Percentiles rank a stretch among this genome's conserved stretches.
Evolutionary conservation across 208 protist genomes (phyloP).

Genomic region (Wallacemonas sp.): DNA sequence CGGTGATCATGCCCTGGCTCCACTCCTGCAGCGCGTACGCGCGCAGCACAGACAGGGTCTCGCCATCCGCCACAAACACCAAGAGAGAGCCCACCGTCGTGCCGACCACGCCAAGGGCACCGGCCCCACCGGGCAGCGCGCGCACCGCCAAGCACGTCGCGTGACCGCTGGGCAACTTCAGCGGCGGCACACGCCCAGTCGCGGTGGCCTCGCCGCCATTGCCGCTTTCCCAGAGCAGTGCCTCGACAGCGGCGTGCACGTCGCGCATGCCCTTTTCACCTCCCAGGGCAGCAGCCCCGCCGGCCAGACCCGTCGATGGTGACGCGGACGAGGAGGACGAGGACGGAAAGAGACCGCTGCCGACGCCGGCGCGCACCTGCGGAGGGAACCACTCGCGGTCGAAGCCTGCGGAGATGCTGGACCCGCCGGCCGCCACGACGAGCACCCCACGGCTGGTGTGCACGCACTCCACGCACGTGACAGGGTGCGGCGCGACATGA

Average conservation of each 20-base stretch:
- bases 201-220: background rate
- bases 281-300: background rate
- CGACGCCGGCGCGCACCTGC: background rate
- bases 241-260: constrained; percentile 4
- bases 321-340: background rate
- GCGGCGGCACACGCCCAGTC: background rate
- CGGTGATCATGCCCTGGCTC: constrained; percentile 32
- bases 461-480: constrained; percentile 19
- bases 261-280: constrained; percentile 4
- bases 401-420: constrained; percentile 12
- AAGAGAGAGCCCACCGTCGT: constrained; percentile 51
- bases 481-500: background rate
- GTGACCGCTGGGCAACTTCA: constrained; percentile 19
- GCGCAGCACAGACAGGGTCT: constrained; percentile 32
- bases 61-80: constrained; percentile 49
- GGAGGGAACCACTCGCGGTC: constrained; percentile 11
- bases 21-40: constrained; percentile 34
- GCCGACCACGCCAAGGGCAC: constrained; percentile 57
- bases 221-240: background rate
- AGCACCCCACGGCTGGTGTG: constrained; percentile 18
- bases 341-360: background rate
- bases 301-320: background rate
- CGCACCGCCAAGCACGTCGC: constrained; percentile 43
- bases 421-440: constrained; percentile 26
- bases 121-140: constrained; percentile 37